Evolutionary conservation across 1,284 basidiomycete genomes (phyloP).

Genomic region (Rhizoctonia solani): DNA sequence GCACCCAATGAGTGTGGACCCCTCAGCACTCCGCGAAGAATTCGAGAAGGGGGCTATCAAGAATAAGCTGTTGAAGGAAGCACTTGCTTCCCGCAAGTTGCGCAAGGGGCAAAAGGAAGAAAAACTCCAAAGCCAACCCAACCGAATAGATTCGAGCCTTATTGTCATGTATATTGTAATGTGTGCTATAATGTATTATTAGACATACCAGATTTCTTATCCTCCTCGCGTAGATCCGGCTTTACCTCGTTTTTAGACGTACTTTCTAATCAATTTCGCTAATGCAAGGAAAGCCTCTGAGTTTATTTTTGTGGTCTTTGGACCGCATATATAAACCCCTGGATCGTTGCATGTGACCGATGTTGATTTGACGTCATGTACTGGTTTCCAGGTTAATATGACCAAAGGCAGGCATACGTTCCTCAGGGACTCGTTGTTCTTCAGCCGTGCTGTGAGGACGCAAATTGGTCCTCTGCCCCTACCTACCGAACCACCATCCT

Average conservation of each 20-base stretch:
- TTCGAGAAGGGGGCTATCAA: not conserved
- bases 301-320: no score
- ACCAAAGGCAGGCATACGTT: slow-evolving; percentile 9
- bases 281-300: no score
- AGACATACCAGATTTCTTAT: no score
- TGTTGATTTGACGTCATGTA: not conserved
- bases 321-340: no score
- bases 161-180: not conserved
- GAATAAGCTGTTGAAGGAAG: slow-evolving; percentile 4
- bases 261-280: no score
- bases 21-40: not conserved
- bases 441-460: not conserved
- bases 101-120: slow-evolving; percentile 24
- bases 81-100: not conserved
- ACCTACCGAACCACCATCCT: not conserved
- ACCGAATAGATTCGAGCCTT: no score
- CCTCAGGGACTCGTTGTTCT: slow-evolving; percentile 3
- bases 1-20: slow-evolving; percentile 3
- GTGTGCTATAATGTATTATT: slow-evolving; percentile 17
- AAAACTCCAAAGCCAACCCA: not conserved
- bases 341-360: no score
- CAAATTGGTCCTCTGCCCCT: not conserved
- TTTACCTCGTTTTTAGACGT: no score
- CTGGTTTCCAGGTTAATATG: not conserved
- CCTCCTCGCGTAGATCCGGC: no score